Base-by-base conservation (phyloP, 768 basidiomycete genomes). In the Suillus cothurnatus region DNA sequence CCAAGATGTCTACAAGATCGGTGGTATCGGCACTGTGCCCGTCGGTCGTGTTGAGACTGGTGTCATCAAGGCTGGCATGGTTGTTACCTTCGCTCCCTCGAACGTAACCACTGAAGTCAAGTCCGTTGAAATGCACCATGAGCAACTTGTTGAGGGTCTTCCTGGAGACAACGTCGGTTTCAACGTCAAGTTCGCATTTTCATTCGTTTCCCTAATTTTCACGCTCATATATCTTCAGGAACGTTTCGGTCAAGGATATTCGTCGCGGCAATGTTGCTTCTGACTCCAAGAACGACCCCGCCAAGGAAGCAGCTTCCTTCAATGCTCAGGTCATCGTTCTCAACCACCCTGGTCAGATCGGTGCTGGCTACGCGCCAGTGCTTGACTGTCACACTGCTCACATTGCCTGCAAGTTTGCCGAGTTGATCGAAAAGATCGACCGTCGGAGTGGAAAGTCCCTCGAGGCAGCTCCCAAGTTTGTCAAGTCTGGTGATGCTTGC, bases 1-100 rank as follows among this genome's bases (percentile, higher is more conserved):
- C 80, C 97, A 99, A 89, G 97, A 99, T 88, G 97, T 99, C 77
- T 99, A 99, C 94, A 99, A 99, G 88, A 99, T 99, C 75, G 97
- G 97, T 84, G 97, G 97, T 94, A 99, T 99, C 72, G 97, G 97
- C 72, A 99, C 97, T 74, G 97, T 99, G 76, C 97, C 97, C 80
- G 97, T 99, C 83, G 97, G 97, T 80, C 97, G 97, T 93, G 97
- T 99, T 73, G 97, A 99, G 87, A 99, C 97, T 77, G 97, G 97
- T 91, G 78, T 94, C 81, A 98, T 99, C 89, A 97, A 97, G 87
- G 94, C 96, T 74, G 97, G 97, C 81, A 99, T 99, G 97, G 85
- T 99, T 74, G 97, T 97, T 80, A 89, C 84, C 78, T 99, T 99
- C 79, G 97, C 97, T 71, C 97, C 97, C 67, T 80, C 95, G 68